phyloP scores from a whole-genome alignment of 257 asterid species.

The Jacaranda mimosifolia region DNA sequence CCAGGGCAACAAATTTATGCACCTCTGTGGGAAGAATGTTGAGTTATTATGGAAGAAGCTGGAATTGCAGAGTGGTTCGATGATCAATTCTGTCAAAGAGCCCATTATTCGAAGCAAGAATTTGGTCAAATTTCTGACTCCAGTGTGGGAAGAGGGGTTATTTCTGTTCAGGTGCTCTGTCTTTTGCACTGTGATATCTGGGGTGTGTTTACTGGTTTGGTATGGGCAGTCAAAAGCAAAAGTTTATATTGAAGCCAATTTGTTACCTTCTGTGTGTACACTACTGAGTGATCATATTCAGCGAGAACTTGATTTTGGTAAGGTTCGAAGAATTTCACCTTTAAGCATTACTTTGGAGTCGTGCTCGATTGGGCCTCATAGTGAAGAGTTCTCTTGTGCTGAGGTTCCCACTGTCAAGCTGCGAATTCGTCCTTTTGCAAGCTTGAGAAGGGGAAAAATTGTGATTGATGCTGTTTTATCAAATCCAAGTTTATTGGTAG shows the following conservation, averaged over 20 bases:
- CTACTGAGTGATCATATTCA: conserved; percentile 72
- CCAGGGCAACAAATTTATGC: conserved; percentile 68
- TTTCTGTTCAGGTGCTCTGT: conserved; percentile 84
- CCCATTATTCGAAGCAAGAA: conserved; percentile 70
- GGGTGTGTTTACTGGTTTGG: conserved; percentile 83
- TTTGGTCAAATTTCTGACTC: conserved; percentile 68
- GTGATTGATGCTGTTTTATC: conserved; percentile 88
- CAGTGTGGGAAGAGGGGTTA: conserved; percentile 91
- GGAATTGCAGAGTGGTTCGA: conserved; percentile 62
- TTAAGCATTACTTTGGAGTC: conserved; percentile 93
- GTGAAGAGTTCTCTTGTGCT: conserved; percentile 92
- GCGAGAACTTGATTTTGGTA: conserved; percentile 91
- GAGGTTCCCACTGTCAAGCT: conserved; percentile 85
- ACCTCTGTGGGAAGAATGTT: conserved; percentile 67
- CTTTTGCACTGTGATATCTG: conserved; percentile 82
- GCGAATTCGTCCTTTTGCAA: conserved; percentile 88
- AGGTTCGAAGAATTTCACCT: conserved; percentile 88
- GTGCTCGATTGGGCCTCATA: conserved; percentile 89
- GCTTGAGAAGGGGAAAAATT: conserved; percentile 89
- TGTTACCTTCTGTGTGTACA: conserved; percentile 84
- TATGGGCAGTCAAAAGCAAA: conserved; percentile 85
- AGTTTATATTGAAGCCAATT: conserved; percentile 71
- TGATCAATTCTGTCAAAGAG: conserved; percentile 72
- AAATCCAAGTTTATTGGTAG: conserved; percentile 80
- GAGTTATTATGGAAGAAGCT: conserved; percentile 74